Evolutionary conservation across 192 early-diverging fungal species (phyloP).

Genomic region (Obelidium mucronatum): DNA sequence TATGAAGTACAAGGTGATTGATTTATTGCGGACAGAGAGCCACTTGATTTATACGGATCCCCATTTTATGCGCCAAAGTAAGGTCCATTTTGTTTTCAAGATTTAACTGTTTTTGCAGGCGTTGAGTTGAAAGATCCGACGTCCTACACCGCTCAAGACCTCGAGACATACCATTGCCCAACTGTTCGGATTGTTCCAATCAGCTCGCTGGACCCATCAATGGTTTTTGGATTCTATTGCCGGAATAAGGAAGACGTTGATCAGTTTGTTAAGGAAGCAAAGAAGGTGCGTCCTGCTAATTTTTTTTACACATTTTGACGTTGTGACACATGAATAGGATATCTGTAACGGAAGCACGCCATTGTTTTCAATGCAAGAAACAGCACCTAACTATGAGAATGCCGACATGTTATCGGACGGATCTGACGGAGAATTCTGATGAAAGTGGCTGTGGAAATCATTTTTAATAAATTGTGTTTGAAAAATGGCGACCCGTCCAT

Average conservation of each 20-base stretch:
- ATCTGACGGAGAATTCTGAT: not conserved
- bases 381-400: slow-evolving; percentile 70
- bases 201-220: slow-evolving; percentile 86
- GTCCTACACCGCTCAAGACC: slow-evolving; percentile 51
- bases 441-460: too few relatives aligned
- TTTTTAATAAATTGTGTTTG: too few relatives aligned
- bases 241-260: slow-evolving; percentile 66
- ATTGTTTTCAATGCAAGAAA: slow-evolving; percentile 71
- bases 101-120: slow-evolving; percentile 1
- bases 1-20: too few relatives aligned
- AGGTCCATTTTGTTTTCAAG: not conserved
- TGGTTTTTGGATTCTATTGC: slow-evolving; percentile 92
- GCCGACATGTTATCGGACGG: slow-evolving; percentile 53
- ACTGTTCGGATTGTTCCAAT: slow-evolving; percentile 78
- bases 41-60: slow-evolving; percentile 93
- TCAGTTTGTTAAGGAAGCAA: slow-evolving; percentile 59
- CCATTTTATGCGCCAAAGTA: slow-evolving; percentile 82
- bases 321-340: slow-evolving; percentile 36
- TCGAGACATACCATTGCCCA: slow-evolving; percentile 84
- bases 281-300: slow-evolving; percentile 44
- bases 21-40: slow-evolving; percentile 51
- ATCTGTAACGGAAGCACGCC: slow-evolving; percentile 51
- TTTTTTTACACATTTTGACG: not conserved
- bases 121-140: slow-evolving; percentile 47
- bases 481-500: too few relatives aligned